Base-by-base conservation (phyloP, 2,329 filamentous ascomycete species). In the Biscogniauxia mediterranea region DNA sequence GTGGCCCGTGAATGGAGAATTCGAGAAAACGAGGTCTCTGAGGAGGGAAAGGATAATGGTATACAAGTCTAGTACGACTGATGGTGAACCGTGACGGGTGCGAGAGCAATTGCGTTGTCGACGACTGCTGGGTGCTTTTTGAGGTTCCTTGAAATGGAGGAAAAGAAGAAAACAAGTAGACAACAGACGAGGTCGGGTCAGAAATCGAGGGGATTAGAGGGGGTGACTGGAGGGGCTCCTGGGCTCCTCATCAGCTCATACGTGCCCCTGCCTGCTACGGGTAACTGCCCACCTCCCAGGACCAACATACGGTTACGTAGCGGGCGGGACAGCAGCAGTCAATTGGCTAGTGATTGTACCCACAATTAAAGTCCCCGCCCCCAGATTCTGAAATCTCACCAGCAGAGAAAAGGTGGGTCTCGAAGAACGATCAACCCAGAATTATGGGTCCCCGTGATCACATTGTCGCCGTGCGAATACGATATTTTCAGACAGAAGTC, bases 181-280 rank as follows among this genome's bases (percentile, higher is more conserved):
- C 59, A 61, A 54, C 54, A 58, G 58, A 63, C 20, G 54, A 57
- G 46, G 62, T 63, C 52, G 58, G 65, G 65, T 50, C 62, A 68
- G 64, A 56, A 70, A 65, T 61, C 51, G 66, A 68, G 69, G 68
- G 69, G 62, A 69, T 68, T 68, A 67, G 69, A 70, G 67, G 69
- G 70, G 70, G 68, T 61, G 64, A 56, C 55, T 59, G 62, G 65
- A 54, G 53, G 23, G 23, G 23, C 23, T 23, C 23, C 23, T 23
- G 54, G 54, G 54, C 32, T 38, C 26, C 26, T 42, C 54, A 55
- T 55, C 54, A 55, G 54, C 54, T 55, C 54, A 55, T 32, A 38
- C 54, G 25, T 38, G 13, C 20, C 28, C 54, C n/a, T 54, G 21
- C 23, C 50, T 21, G 11, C 50, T n/a, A 25, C 17, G 52, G 28